Percentiles rank a stretch among this genome's conserved stretches.
These are phyloP conservation scores for Phytophthora quininea DNA, from an alignment of 352 stramenopile species.

Conservation along the genomic window DNA sequence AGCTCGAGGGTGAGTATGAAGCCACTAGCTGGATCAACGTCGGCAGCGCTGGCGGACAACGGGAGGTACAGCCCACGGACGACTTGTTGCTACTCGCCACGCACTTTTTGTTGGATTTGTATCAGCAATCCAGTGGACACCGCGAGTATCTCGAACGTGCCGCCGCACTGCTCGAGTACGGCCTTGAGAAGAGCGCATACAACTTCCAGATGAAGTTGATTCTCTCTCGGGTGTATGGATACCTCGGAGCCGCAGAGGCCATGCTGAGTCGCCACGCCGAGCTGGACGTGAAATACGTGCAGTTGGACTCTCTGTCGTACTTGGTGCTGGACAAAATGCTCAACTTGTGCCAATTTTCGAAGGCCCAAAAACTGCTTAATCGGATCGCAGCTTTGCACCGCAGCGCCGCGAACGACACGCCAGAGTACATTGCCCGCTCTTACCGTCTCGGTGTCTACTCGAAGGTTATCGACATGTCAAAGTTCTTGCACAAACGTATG, in stretches of 20 bases:
- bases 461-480: slow-evolving; percentile 85
- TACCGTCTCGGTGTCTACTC: slow-evolving; percentile 87
- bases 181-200: slow-evolving; percentile 80
- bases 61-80: slow-evolving; percentile 86
- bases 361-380: slow-evolving; percentile 58
- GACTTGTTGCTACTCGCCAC: slow-evolving; percentile 78
- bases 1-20: slow-evolving; percentile 74
- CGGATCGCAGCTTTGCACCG: slow-evolving; percentile 60
- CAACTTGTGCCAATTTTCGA: slow-evolving; percentile 59
- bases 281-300: slow-evolving; percentile 87
- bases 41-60: slow-evolving; percentile 71
- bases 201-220: slow-evolving; percentile 93
- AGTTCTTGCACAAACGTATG: slow-evolving; percentile 78
- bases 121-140: slow-evolving; percentile 46
- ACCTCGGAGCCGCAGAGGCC: slow-evolving; percentile 64
- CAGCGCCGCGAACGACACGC: slow-evolving; percentile 65
- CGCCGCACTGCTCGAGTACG: slow-evolving; percentile 71
- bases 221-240: slow-evolving; percentile 78
- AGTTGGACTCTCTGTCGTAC: slow-evolving; percentile 86
- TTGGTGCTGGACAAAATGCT: slow-evolving; percentile 85
- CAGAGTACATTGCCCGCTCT: slow-evolving; percentile 78
- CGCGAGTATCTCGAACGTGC: slow-evolving; percentile 57
- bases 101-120: slow-evolving; percentile 74
- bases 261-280: slow-evolving; percentile 75
- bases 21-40: slow-evolving; percentile 75